Evolutionary conservation across 371 early-diverging fungal genomes (phyloP), one percentile per base, ranked within the genome.

Genomic region (Mycotypha africana): DNA sequence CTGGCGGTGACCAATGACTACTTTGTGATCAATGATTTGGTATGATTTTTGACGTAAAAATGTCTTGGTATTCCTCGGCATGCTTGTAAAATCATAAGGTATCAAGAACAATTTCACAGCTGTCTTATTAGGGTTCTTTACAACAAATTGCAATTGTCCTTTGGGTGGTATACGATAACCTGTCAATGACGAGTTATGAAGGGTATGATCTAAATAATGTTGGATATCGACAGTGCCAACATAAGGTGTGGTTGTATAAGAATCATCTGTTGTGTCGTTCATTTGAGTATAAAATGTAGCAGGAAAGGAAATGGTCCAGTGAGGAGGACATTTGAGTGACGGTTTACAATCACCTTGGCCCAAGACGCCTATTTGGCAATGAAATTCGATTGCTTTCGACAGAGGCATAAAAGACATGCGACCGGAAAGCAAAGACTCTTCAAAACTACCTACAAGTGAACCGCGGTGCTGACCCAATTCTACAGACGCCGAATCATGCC

Each of bases 81-180:
- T 86, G 32, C 85, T 86, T 5, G 63, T 63, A 41, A 90, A 78
- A 57, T 92, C 88, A 53, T 91, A 92, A 0, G 89, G 91, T 1
- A 92, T 65, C 26, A 91, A 47, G 48, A 89, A 91, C 0, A 91
- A 58, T 53, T 92, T 90, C 42, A 90, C 82, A 0, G 84, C 88
- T 0, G 90, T 86, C 40, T 79, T 78, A 61, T 80, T 73, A 1
- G 86, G 85, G 47, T 92, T 92, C 59, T 88, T 86, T 60, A 92
- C 83, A 24, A 89, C 81, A 9, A 92, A 75, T 56, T 91, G 91
- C 8, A 92, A 59, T 45, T 90, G 90, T 2, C 93, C 93, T 43
- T 81, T 75, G 16, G 73, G 64, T 9, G 93, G 93, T 7, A 92
- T 53, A 15, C 88, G 67, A 6, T 89, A 85, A 3, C 76, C 78